phyloP scores from a whole-genome alignment of 1,139 yeast species.

The Lodderomyces parapsilosis region DNA sequence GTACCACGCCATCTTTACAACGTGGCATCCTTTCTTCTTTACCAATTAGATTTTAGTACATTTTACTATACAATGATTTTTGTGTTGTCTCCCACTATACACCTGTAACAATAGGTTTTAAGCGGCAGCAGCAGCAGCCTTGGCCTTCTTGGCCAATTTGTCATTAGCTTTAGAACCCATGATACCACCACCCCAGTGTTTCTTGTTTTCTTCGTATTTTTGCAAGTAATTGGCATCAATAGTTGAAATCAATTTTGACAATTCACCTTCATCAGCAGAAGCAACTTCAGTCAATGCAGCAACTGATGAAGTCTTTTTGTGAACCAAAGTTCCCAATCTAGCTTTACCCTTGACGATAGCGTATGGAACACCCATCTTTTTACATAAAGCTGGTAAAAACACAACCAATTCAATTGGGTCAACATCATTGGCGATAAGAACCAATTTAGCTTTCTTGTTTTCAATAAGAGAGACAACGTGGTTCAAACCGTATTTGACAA shows the following conservation, averaged over 20 bases:
- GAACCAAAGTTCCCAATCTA: conserved; percentile 95
- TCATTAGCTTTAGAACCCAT: conserved; percentile 91
- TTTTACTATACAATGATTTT: conserved; percentile 3
- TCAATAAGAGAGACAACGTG: conserved; percentile 95
- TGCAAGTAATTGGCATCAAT: conserved; percentile 89
- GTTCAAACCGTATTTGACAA: conserved; percentile 96
- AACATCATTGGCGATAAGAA: conserved; percentile 95
- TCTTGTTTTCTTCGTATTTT: conserved; percentile 92
- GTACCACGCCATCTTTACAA: no score
- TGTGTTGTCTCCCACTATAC: neutral
- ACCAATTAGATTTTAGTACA: neutral
- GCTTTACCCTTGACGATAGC: conserved; percentile 99
- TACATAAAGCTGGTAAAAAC: conserved; percentile 96
- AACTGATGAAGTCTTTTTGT: conserved; percentile 95
- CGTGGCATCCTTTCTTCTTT: no score
- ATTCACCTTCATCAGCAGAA: conserved; percentile 91
- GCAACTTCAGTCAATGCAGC: conserved; percentile 95
- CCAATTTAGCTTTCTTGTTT: conserved; percentile 97
- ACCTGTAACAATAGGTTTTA: neutral
- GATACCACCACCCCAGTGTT: conserved; percentile 99
- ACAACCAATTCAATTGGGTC: conserved; percentile 98
- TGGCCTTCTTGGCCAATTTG: conserved; percentile 53
- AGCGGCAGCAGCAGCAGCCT: conserved; percentile 30
- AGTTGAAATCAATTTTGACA: conserved; percentile 88
- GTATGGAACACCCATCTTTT: conserved; percentile 99